A percentile compares a stretch with the other conserved stretches of the same genome.
Conservation (phyloP, 176 grass and related monocot species). For the Cenchrus purpureus region DNA sequence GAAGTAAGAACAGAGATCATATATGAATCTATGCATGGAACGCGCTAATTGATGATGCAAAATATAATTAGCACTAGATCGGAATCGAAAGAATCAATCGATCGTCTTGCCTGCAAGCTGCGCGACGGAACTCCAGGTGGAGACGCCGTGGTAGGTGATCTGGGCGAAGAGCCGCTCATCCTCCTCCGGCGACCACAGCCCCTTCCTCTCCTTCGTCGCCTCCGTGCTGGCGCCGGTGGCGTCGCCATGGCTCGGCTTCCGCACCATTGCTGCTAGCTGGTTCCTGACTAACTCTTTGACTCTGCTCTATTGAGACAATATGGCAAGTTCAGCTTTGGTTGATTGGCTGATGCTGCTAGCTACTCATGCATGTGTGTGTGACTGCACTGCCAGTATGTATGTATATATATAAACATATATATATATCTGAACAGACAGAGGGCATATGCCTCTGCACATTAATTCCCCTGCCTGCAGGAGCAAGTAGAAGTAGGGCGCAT, state of each 20-base stretch:
- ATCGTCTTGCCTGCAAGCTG: conserved; percentile 46
- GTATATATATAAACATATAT: background rate
- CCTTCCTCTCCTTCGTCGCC: conserved; percentile 48
- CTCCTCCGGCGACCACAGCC: conserved; percentile 67
- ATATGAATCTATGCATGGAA: background rate
- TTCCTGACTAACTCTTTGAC: background rate
- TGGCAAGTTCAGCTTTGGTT: conserved; percentile 6
- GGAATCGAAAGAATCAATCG: background rate
- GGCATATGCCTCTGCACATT: conserved; percentile 16
- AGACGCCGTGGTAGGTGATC: conserved; percentile 57
- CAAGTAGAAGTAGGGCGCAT: background rate
- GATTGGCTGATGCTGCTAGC: background rate
- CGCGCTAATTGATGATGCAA: background rate
- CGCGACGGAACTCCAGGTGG: conserved; percentile 69
- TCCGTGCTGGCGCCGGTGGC: background rate
- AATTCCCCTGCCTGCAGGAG: background rate
- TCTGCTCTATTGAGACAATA: no score
- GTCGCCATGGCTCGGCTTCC: conserved; percentile 24
- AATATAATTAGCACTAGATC: background rate
- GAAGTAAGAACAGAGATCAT: background rate
- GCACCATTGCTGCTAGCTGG: conserved; percentile 33
- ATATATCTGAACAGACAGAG: background rate
- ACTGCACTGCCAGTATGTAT: conserved; percentile 3
- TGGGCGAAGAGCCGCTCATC: conserved; percentile 56
- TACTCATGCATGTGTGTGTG: background rate